Evolutionary conservation across 352 stramenopile genomes (phyloP), one percentile per base, ranked within the genome.

Genomic region (Phytophthora pseudosyringae): DNA sequence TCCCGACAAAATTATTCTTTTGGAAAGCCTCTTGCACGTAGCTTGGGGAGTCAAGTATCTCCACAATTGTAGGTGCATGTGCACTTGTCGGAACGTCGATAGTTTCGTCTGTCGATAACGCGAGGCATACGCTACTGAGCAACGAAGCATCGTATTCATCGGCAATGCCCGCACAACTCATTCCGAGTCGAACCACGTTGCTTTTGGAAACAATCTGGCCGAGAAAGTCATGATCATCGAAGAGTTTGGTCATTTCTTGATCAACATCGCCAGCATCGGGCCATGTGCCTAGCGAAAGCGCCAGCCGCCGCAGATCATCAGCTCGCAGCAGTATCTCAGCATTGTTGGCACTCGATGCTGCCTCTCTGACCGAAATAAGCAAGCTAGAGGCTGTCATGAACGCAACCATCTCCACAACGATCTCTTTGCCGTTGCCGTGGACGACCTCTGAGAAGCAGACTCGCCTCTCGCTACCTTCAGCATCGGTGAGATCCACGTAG

Each of bases 191-290:
- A 26, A 89, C 8, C 11, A 77, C 51, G 29, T 78, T 76, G 16
- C 56, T 77, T 15, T 77, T 69, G 3, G 67, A 75, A 2, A 64
- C 58, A 5, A 76, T 38, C 12, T 69, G 39, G 1, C 46, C 40
- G 7, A 86, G 59, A 40, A 88, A 89, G 1, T 67, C 60, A 0
- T 53, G 32, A 38, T 89, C 65, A 31, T 69, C 52, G 31, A 83
- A 36, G 10, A 86, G 25, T 7, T n/a, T 29, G 11, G 28, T 44
- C 28, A 73, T 28, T 1, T 69, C 43, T 29, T 71, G 46, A 36
- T 49, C 15, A 21, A 31, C n/a, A 15, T 35, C 41, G 8, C 7
- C 18, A n/a, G 47, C 33, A 31, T 25, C 26, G 12, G 35, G 10
- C 32, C 32, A 52, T 40, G 38, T 64, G 5, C 45, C 49, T 9